Evolutionary conservation across 306 rosid species (phyloP), one percentile per base, ranked within the genome.

Genomic region (Cotoneaster glaucophyllus): DNA sequence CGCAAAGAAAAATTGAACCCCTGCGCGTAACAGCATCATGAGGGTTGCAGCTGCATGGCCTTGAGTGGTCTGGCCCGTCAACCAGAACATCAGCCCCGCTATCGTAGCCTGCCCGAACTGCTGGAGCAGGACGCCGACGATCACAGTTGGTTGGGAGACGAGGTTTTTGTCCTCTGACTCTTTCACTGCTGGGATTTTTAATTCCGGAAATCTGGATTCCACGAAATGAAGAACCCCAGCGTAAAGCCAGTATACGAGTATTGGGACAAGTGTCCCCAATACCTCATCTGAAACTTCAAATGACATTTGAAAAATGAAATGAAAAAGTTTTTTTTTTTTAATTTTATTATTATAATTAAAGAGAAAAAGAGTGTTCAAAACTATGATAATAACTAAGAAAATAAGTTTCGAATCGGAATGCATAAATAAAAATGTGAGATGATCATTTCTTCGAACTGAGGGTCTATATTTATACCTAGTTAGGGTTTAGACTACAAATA

Each of bases 1-100:
- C 9, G 91, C 96, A 22, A 85, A 85, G 18, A 85, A 50, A 84
- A 93, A 91, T 76, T 91, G 96, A 1, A 63, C 4, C 8, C 4
- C 8, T 56, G 28, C 28, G 2, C 2, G 28, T 1, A 48, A 4
- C 19, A 6, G 8, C 1, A 1, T 5, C 28, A 56, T 9, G 28
- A n/a, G 18, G 53, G 8, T 48, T 48, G 6, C 1, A n/a, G 15
- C 15, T 11, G 28, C 12, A 56, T 56, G 28, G 28, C 24, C 62
- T 0, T 8, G 3, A 56, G 26, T 19, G 26, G 26, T 57, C 1
- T 13, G 26, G 15, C 62, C 15, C 13, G 18, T 13, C 18, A 59
- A 25, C 4, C 8, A 7, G 41, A 63, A 63, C 41, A 63, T 0
- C 22, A 63, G 5, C 25, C 11, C 22, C 1, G 67, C 67, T 6